Conservation (phyloP, 1,284 basidiomycete species). For the Sanghuangporus weigelae region DNA sequence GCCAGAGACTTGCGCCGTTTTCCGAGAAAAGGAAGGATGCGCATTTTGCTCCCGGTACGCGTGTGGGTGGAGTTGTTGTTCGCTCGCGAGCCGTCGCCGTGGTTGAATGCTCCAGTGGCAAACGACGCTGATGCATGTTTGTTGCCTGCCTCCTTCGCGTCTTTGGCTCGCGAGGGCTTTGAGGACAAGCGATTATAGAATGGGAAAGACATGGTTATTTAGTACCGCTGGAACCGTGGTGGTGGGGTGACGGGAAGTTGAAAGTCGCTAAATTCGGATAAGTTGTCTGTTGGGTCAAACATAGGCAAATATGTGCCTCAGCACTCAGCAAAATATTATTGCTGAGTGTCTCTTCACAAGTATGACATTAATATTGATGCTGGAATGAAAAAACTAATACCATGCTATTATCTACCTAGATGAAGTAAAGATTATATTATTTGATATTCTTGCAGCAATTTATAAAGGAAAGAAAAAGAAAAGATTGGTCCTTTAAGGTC, state of each 20-base stretch:
- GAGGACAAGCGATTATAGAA: slow-evolving; percentile 11
- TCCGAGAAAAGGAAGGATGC: slow-evolving; percentile 15
- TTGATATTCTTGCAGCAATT: too few relatives aligned
- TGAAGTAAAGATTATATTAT: too few relatives aligned
- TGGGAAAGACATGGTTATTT: slow-evolving; percentile 9
- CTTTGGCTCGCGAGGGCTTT: background rate
- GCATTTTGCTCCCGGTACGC: slow-evolving; percentile 6
- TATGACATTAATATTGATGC: too few relatives aligned
- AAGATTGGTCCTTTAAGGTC: background rate
- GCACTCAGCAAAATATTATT: too few relatives aligned
- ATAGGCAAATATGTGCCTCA: too few relatives aligned
- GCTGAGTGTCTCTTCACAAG: too few relatives aligned
- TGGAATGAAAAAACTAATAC: too few relatives aligned
- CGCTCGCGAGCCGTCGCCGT: background rate
- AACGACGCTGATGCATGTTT: slow-evolving; percentile 1
- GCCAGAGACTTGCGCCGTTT: slow-evolving; percentile 16
- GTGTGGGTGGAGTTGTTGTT: background rate
- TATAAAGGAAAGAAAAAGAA: background rate
- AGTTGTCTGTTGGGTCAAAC: background rate
- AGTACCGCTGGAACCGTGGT: background rate
- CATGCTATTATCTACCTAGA: too few relatives aligned
- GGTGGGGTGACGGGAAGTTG: background rate
- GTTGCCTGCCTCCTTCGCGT: background rate
- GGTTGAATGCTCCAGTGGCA: slow-evolving; percentile 9
- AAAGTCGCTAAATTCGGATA: background rate